phyloP scores from a whole-genome alignment of 2,329 filamentous ascomycete species.

The Pestalotiopsis fici region DNA sequence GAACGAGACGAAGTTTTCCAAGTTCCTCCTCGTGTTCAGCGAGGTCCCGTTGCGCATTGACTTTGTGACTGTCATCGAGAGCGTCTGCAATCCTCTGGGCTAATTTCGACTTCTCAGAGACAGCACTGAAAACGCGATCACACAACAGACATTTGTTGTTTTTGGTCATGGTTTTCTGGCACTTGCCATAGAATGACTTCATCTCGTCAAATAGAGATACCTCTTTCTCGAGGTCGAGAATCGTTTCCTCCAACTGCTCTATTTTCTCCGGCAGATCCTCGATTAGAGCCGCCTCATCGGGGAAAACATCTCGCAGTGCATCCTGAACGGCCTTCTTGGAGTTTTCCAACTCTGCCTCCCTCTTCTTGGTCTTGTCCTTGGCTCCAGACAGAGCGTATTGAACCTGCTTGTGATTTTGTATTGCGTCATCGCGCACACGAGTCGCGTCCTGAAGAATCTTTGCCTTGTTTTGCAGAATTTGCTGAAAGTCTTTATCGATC shows the following conservation, averaged over 20 bases:
- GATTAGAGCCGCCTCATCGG: constrained; percentile 43
- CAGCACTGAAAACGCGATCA: constrained; percentile 66
- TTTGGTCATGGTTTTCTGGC: constrained; percentile 64
- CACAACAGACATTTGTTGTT: constrained; percentile 79
- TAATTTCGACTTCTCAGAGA: constrained; percentile 63
- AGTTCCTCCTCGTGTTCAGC: constrained; percentile 51
- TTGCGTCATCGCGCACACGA: constrained; percentile 68
- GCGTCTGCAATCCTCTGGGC: constrained; percentile 66
- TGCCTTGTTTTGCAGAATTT: constrained; percentile 57
- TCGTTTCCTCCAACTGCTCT: constrained; percentile 48
- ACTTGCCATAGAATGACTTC: constrained; percentile 70
- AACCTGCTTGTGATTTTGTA: constrained; percentile 74
- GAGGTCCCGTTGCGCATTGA: constrained; percentile 63
- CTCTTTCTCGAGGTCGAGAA: constrained; percentile 66
- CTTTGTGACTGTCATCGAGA: constrained; percentile 62
- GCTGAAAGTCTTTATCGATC: constrained; percentile 72
- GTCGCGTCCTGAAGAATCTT: constrained; percentile 64
- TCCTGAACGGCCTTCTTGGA: constrained; percentile 59
- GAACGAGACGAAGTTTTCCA: constrained; percentile 61
- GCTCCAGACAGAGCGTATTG: constrained; percentile 71
- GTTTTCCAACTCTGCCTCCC: constrained; percentile 60
- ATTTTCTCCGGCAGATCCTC: constrained; percentile 57
- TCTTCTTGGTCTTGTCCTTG: constrained; percentile 65
- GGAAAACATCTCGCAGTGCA: constrained; percentile 45
- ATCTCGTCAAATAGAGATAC: constrained; percentile 69